A percentile compares a stretch with the other conserved stretches of the same genome.
phyloP scores from a whole-genome alignment of 208 protist species.

The Trypanosoma lewisi region DNA sequence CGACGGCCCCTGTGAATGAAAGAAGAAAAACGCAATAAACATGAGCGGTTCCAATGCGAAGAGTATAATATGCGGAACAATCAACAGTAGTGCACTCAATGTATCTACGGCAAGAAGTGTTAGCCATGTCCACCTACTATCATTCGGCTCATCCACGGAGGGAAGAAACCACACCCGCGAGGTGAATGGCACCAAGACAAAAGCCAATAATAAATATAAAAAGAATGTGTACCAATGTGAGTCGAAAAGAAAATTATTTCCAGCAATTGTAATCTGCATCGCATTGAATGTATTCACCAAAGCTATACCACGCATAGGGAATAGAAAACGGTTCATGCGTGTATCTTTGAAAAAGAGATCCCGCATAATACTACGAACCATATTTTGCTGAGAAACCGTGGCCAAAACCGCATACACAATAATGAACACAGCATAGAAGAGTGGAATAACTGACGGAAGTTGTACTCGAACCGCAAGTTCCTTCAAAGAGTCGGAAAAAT shows the following conservation, averaged over 20 bases:
- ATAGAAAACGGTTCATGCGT: slow-evolving; percentile 65
- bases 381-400: slow-evolving; percentile 34
- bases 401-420: slow-evolving; percentile 54
- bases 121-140: slow-evolving; percentile 56
- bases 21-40: slow-evolving; percentile 65
- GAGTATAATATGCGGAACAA: slow-evolving; percentile 58
- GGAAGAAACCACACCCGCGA: slow-evolving; percentile 77
- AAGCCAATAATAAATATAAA: slow-evolving; percentile 52
- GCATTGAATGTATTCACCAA: slow-evolving; percentile 73
- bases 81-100: slow-evolving; percentile 37
- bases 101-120: slow-evolving; percentile 54
- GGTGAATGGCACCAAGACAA: slow-evolving; percentile 71
- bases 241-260: slow-evolving; percentile 73
- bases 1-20: slow-evolving; percentile 34
- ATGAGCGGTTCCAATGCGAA: slow-evolving; percentile 65
- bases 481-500: slow-evolving; percentile 24
- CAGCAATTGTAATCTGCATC: slow-evolving; percentile 55
- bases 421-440: slow-evolving; percentile 58
- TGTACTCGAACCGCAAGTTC: slow-evolving; percentile 44
- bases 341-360: slow-evolving; percentile 63
- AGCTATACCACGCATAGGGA: slow-evolving; percentile 63
- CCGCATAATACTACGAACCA: slow-evolving; percentile 49
- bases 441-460: slow-evolving; percentile 45
- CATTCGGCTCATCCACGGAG: slow-evolving; percentile 69
- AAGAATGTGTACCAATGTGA: slow-evolving; percentile 44